Evolutionary conservation across 2,329 filamentous ascomycete genomes (phyloP), one percentile per base, ranked within the genome.

Genomic region (Penicillium aurantiogriseum): DNA sequence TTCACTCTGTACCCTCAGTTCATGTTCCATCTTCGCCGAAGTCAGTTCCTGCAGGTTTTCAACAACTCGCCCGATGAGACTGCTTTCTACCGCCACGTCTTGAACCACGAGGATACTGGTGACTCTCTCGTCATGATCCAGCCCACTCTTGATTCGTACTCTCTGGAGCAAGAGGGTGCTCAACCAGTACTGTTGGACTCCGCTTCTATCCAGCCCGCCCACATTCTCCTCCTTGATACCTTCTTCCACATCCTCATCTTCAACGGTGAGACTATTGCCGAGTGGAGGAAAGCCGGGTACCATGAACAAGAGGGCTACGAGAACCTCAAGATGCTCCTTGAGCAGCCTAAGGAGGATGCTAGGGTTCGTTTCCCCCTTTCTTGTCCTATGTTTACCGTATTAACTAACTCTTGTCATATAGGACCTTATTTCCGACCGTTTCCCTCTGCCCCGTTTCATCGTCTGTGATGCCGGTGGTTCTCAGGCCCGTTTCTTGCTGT

Each of bases 231-330:
- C 11, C 87, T 99, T 54, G 94, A 99, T 70, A 97, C 94, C 0
- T 99, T 99, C 82, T 99, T 99, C 85, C 94, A 99, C 75, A 99
- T 99, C 61, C 85, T 99, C 54, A 99, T 99, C 68, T 99, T 97
- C 85, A 92, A 99, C 69, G 94, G 94, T 62, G 93, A 99, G 81
- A 97, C 93, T 0, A 90, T 97, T 76, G 94, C 94, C 0, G 92
- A 97, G 74, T 99, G 94, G 94, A 88, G 92, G 64, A 97, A 99
- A 76, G 92, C 92, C 19, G 94, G 94, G 1, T 99, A 99, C 72
- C 94, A 99, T 67, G 92, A 97, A 2, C 93, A 97, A 75, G 93
- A 97, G 72, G 94, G 94, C 10, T 99, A 99, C 71, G 94, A 97
- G 76, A 97, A 97, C 77, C 96, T 99, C 78, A 89, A 88, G 49